phyloP scores from a whole-genome alignment of 2,329 filamentous ascomycete species.

The Pseudocercospora cruenta region DNA sequence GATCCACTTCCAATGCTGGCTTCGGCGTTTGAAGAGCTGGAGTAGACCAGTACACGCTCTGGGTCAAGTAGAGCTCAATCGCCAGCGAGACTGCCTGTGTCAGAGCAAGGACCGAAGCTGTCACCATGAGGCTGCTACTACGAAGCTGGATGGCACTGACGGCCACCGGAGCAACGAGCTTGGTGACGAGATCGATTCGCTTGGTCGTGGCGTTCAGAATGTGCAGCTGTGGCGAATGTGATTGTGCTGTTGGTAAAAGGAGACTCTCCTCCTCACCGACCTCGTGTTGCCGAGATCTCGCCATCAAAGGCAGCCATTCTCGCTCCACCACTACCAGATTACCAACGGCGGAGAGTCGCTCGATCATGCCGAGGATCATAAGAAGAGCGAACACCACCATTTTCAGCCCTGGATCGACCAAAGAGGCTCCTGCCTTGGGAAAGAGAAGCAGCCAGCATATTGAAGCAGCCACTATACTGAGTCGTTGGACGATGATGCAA shows the following conservation, averaged over 20 bases:
- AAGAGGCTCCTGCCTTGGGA: neutral
- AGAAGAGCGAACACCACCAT: conserved; percentile 2
- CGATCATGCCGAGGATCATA: conserved; percentile 12
- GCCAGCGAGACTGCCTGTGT: neutral
- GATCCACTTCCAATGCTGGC: neutral
- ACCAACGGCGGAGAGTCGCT: conserved; percentile 12
- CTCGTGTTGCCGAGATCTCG: neutral
- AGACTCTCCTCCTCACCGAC: neutral
- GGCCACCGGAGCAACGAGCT: conserved; percentile 12
- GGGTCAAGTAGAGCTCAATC: conserved; percentile 2
- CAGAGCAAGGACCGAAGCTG: neutral
- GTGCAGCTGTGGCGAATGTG: conserved; percentile 3
- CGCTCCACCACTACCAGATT: conserved; percentile 12
- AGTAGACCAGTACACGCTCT: neutral
- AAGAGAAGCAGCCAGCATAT: conserved; percentile 10
- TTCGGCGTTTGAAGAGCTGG: neutral
- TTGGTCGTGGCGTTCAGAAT: conserved; percentile 12
- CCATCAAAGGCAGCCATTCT: conserved; percentile 11
- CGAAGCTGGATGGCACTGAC: neutral
- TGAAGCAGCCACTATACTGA: conserved; percentile 3
- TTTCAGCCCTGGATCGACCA: neutral
- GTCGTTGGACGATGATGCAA: conserved; percentile 12
- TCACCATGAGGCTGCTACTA: neutral
- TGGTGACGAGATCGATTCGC: conserved; percentile 13
- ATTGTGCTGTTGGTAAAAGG: neutral